Evolutionary conservation across 1,284 basidiomycete genomes (phyloP), one percentile per base, ranked within the genome.

Genomic region (Cryptococcus sp.): DNA sequence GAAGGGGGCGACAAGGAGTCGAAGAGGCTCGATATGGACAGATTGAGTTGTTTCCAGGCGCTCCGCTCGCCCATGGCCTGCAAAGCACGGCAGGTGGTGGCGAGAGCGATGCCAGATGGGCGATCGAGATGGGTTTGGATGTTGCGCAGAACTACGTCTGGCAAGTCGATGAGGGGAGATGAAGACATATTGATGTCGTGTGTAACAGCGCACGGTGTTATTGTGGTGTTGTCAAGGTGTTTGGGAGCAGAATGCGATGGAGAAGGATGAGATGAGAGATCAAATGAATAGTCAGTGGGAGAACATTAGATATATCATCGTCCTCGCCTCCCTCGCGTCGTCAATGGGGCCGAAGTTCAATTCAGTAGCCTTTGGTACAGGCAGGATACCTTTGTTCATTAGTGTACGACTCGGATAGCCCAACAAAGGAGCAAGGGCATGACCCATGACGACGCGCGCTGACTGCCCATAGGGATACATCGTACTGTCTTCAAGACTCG

Each of bases 41-140:
- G 50, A 47, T 61, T 57, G 25, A 67, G 40, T 10, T 64, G 54
- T 5, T 40, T 6, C 65, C 65, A 67, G 40, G 50, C 46, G 2
- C 42, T 39, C 10, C 15, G 10, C 50, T 58, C 60, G 5, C 39
- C 62, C 15, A 42, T 16, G 16, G 42, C 22, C 10, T 49, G 50
- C 7, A 62, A 45, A 11, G 35, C 15, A 5, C 41, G 42, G 47
- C 63, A 64, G 22, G 60, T 62, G 23, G 17, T n/a, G 5, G 63
- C 58, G 3, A 59, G 42, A 15, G 41, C 30, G 13, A 55, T 42
- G 10, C 19, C 42, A 13, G 53, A 50, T 5, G 30, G 22, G 15
- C 52, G 47, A 22, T 52, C 53, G 22, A 59, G 48, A 51, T 25
- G 27, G n/a, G 10, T n/a, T n/a, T 47, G 27, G 35, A 59, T 59